Evolutionary conservation across 495 filamentous ascomycete species (phyloP).

Genomic region (Aspergillus ostianus): DNA sequence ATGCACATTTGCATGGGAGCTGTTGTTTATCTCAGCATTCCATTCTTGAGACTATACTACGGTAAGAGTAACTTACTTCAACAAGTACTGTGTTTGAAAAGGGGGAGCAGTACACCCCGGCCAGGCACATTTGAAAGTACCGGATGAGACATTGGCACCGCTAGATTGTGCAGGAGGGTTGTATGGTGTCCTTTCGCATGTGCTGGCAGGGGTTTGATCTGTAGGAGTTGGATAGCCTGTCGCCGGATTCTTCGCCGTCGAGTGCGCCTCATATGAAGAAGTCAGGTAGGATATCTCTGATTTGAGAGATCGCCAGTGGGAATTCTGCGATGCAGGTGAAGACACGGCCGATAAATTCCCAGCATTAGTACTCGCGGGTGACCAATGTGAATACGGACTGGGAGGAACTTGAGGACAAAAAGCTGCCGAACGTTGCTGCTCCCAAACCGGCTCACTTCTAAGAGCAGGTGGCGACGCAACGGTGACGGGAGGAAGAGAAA

Average conservation of each 20-base stretch:
- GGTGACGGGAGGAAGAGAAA: slow-evolving; percentile 24
- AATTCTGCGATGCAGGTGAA: slow-evolving; percentile 36
- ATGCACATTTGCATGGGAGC: slow-evolving; percentile 98
- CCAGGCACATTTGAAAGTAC: slow-evolving; percentile 62
- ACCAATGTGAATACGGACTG: slow-evolving; percentile 41
- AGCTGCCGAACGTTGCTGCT: slow-evolving; percentile 27
- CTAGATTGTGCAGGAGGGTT: slow-evolving; percentile 24
- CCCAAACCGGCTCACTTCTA: slow-evolving; percentile 32
- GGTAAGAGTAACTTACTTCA: slow-evolving; percentile 57
- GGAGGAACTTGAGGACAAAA: slow-evolving; percentile 32
- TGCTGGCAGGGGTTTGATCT: slow-evolving; percentile 29
- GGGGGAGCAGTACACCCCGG: slow-evolving; percentile 76
- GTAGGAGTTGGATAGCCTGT: slow-evolving; percentile 45
- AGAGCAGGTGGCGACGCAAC: slow-evolving; percentile 30
- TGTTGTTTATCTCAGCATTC: slow-evolving; percentile 38
- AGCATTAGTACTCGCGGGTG: slow-evolving; percentile 38
- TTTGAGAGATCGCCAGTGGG: slow-evolving; percentile 30
- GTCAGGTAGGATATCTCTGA: slow-evolving; percentile 24
- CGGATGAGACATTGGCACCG: slow-evolving; percentile 20
- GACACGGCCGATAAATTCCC: slow-evolving; percentile 34
- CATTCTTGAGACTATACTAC: slow-evolving; percentile 5
- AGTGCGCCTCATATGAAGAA: slow-evolving; percentile 29
- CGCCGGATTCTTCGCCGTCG: slow-evolving; percentile 36
- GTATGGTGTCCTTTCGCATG: slow-evolving; percentile 26
- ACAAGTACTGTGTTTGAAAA: slow-evolving; percentile 88